phyloP scores from a whole-genome alignment of 257 asterid species.

The Lantana camara region DNA sequence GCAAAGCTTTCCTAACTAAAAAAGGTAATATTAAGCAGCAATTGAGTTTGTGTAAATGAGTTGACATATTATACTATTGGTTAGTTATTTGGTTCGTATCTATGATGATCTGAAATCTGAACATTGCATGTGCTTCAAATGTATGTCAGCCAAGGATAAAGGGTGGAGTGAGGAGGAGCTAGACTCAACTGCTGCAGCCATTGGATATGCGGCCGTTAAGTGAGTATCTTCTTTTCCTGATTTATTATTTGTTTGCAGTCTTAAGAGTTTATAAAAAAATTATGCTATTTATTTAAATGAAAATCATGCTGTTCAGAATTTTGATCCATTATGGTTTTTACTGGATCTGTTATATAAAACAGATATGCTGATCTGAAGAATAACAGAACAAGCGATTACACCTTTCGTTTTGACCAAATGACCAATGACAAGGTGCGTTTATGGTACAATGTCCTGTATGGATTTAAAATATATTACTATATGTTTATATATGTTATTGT shows the following conservation, averaged over 20 bases:
- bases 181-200: conserved; percentile 89
- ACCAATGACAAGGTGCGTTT: conserved; percentile 81
- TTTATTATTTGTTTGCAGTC: too few relatives aligned
- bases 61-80: too few relatives aligned
- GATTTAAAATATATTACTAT: not conserved
- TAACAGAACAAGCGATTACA: conserved; percentile 83
- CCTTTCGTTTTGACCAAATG: conserved; percentile 92
- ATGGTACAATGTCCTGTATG: not conserved
- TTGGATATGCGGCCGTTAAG: conserved; percentile 98
- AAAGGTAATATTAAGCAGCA: conserved; percentile 61
- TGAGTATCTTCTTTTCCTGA: too few relatives aligned
- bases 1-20: conserved; percentile 71
- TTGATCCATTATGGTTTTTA: conserved; percentile 1
- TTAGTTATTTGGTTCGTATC: too few relatives aligned
- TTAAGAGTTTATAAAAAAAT: not conserved
- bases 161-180: conserved; percentile 91
- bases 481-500: not conserved
- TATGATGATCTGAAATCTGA: conserved; percentile 8
- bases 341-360: conserved; percentile 28
- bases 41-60: too few relatives aligned
- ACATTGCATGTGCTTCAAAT: too few relatives aligned
- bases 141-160: conserved; percentile 58
- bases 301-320: not conserved
- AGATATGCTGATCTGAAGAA: conserved; percentile 97
- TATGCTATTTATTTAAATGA: not conserved